Conservation (phyloP, 257 asterid species). For the Ligustrum vulgare region DNA sequence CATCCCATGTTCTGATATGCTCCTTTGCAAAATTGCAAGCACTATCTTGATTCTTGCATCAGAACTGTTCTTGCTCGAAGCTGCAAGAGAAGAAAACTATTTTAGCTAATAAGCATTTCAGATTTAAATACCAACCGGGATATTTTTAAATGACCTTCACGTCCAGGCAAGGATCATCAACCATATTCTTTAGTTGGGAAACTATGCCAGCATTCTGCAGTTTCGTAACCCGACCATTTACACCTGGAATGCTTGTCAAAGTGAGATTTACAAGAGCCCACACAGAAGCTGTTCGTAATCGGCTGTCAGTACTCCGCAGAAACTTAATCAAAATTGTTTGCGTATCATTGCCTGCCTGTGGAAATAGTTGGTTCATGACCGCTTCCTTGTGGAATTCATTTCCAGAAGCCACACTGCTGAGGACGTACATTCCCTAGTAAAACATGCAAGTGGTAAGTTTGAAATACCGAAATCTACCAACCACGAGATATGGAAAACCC, state of each 20-base stretch:
- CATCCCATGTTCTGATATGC: conserved; percentile 31
- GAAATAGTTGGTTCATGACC: conserved; percentile 72
- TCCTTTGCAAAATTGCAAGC: conserved; percentile 34
- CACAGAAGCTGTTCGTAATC: conserved; percentile 68
- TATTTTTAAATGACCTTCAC: conserved; percentile 61
- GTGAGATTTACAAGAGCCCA: conserved; percentile 90
- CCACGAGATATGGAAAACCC: background rate
- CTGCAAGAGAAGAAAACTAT: conserved; percentile 39
- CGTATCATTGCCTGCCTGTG: conserved; percentile 34
- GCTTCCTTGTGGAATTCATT: conserved; percentile 89
- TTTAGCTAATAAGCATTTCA: conserved; percentile 18
- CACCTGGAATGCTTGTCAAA: conserved; percentile 64
- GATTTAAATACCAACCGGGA: conserved; percentile 15
- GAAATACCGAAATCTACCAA: background rate
- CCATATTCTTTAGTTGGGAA: conserved; percentile 66
- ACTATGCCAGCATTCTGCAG: conserved; percentile 63
- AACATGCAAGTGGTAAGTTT: background rate
- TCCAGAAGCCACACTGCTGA: conserved; percentile 87
- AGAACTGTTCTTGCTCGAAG: conserved; percentile 63
- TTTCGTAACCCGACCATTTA: conserved; percentile 50
- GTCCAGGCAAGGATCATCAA: conserved; percentile 83
- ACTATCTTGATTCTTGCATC: conserved; percentile 16
- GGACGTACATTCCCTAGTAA: conserved; percentile 70
- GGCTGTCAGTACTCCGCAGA: conserved; percentile 73
- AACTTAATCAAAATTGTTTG: conserved; percentile 53